Conservation (phyloP, 345 rosid species). For the Ricinus communis region DNA sequence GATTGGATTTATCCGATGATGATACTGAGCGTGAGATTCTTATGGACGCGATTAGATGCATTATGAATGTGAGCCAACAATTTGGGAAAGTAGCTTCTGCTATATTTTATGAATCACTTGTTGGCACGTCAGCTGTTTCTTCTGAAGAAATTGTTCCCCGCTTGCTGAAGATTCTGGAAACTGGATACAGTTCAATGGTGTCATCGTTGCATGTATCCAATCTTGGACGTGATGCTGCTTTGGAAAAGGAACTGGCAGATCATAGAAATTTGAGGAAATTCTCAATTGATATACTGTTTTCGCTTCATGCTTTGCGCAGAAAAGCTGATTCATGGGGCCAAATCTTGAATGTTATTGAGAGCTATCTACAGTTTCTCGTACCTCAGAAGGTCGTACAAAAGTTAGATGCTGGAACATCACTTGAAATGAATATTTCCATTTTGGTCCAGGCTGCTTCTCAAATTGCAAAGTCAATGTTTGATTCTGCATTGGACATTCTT, state of each 20-base stretch:
- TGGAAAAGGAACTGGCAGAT: conserved; percentile 61
- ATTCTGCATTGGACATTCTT: conserved; percentile 72
- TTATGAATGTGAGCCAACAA: conserved; percentile 61
- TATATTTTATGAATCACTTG: conserved; percentile 70
- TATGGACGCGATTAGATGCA: conserved; percentile 63
- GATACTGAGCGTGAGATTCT: conserved; percentile 56
- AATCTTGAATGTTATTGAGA: conserved; percentile 60
- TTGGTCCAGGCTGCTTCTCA: conserved; percentile 80
- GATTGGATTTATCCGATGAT: conserved; percentile 44
- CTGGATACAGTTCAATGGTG: conserved; percentile 60
- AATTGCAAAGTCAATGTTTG: conserved; percentile 81
- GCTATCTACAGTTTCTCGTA: conserved; percentile 66
- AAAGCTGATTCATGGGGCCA: conserved; percentile 77
- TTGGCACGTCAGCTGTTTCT: conserved; percentile 53
- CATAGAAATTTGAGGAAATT: conserved; percentile 78
- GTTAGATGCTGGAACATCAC: conserved; percentile 42
- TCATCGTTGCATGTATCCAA: conserved; percentile 40
- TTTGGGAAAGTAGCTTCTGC: conserved; percentile 75
- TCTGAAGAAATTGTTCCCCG: conserved; percentile 72
- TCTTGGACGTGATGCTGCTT: conserved; percentile 58
- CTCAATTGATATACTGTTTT: conserved; percentile 67
- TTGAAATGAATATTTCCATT: conserved; percentile 45
- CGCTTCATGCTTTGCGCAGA: conserved; percentile 56
- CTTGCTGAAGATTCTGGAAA: conserved; percentile 73
- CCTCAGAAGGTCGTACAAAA: conserved; percentile 61